Percentiles rank a stretch among this genome's conserved stretches.
Evolutionary conservation across 805 yeast species (phyloP).

Genomic region (Ogataea nonfermentans): DNA sequence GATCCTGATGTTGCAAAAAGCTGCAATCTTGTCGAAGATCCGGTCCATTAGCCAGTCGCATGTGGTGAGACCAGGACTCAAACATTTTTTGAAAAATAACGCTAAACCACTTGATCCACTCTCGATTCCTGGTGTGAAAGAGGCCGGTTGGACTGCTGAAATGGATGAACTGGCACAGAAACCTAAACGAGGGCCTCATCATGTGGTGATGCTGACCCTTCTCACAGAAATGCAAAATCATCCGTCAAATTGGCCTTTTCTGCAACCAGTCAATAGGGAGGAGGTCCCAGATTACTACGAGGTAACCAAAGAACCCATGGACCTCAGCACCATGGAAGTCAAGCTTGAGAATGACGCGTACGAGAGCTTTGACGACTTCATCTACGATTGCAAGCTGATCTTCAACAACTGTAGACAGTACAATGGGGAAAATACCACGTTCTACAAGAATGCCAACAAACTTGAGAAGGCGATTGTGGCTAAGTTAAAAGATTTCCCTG

Average conservation of each 20-base stretch:
- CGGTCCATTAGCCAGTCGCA: conserved; percentile 76
- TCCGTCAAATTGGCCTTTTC: conserved; percentile 98
- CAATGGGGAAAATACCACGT: conserved; percentile 92
- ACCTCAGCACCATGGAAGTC: conserved; percentile 90
- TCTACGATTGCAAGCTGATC: conserved; percentile 82
- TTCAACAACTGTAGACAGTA: conserved; percentile 90
- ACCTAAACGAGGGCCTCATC: conserved; percentile 93
- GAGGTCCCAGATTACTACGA: conserved; percentile 97
- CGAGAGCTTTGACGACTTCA: conserved; percentile 84
- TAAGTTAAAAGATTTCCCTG: conserved; percentile 87
- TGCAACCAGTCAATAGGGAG: conserved; percentile 85
- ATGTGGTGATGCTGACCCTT: conserved; percentile 86
- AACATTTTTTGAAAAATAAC: conserved; percentile 53
- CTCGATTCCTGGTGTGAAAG: conserved; percentile 84
- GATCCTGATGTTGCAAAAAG: conserved; percentile 82
- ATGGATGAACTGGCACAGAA: conserved; percentile 96
- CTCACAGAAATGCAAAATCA: conserved; percentile 88
- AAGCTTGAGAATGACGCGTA: conserved; percentile 90
- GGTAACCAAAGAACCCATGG: conserved; percentile 98
- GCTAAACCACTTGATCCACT: conserved; percentile 69
- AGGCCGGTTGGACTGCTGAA: conserved; percentile 97
- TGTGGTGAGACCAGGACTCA: conserved; percentile 77
- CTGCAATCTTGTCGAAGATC: conserved; percentile 84
- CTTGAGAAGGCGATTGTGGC: conserved; percentile 83
- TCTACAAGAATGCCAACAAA: conserved; percentile 91